These are phyloP conservation scores for Dothideomycetidae sp. DNA, from an alignment of 2,329 filamentous ascomycete genomes.

Conservation along the genomic window DNA sequence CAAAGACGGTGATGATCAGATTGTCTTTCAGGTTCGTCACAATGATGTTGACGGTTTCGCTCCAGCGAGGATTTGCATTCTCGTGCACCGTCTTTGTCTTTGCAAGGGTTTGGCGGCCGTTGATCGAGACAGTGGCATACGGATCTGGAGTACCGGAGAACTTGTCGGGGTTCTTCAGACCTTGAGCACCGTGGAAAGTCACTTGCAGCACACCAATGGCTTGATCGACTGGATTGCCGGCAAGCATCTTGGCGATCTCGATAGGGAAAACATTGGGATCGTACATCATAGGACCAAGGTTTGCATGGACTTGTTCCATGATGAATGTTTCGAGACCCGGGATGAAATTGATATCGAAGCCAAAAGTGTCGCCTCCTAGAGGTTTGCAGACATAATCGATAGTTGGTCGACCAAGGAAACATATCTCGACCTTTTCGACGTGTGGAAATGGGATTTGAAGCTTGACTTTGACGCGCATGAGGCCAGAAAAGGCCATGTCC, in stretches of 20 bases:
- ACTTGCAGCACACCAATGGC: constrained; percentile 88
- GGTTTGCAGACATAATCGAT: constrained; percentile 99
- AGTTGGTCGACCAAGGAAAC: constrained; percentile 73
- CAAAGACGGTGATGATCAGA: constrained; percentile 70
- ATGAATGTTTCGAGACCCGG: constrained; percentile 90
- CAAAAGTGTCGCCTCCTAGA: constrained; percentile 83
- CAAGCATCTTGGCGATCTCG: constrained; percentile 95
- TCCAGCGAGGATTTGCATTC: constrained; percentile 80
- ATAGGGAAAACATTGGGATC: constrained; percentile 95
- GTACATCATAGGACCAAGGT: constrained; percentile 95
- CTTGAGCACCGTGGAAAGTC: constrained; percentile 78
- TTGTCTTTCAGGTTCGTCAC: constrained; percentile 81
- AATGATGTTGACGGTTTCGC: constrained; percentile 91
- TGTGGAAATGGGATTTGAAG: constrained; percentile 92
- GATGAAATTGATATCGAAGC: constrained; percentile 98
- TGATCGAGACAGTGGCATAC: constrained; percentile 73
- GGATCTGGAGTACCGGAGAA: constrained; percentile 87
- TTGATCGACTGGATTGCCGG: constrained; percentile 84
- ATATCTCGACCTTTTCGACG: constrained; percentile 87
- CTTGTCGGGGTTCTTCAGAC: constrained; percentile 88
- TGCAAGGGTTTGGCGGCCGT: constrained; percentile 65
- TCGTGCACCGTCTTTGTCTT: constrained; percentile 81
- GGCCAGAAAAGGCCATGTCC: constrained; percentile 87
- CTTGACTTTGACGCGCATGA: constrained; percentile 97
- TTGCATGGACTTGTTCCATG: constrained; percentile 88